Conservation (phyloP, 768 basidiomycete species). For the Russula olivacea region DNA sequence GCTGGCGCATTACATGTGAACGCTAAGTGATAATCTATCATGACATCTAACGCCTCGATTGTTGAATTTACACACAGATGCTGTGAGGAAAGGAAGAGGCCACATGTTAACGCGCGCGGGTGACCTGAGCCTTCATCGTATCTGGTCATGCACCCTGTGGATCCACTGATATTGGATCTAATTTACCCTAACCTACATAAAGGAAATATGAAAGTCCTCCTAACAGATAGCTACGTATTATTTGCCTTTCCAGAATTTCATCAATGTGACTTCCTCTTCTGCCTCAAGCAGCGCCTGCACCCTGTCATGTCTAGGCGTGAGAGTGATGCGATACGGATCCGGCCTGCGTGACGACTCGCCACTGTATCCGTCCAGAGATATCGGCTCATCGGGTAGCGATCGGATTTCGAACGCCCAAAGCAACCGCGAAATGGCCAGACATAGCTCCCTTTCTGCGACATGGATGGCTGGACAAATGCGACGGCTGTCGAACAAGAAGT, state of each 20-base stretch:
- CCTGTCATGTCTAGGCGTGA: constrained; percentile 27
- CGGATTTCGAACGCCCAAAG: constrained; percentile 45
- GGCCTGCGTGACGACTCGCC: constrained; percentile 43
- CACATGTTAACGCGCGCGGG: too few species aligned
- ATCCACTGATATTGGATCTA: too few species aligned
- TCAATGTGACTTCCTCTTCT: constrained; percentile 16
- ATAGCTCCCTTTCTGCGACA: constrained; percentile 44
- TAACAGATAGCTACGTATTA: not conserved
- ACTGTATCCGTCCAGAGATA: constrained; percentile 42
- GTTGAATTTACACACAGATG: too few species aligned
- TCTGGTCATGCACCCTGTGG: too few species aligned
- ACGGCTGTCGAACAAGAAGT: constrained; percentile 22
- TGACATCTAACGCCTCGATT: not conserved
- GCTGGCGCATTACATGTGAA: not conserved
- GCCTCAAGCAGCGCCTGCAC: constrained; percentile 15
- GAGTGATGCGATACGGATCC: constrained; percentile 36
- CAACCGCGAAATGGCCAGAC: constrained; percentile 41
- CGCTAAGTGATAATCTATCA: not conserved
- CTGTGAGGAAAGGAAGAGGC: too few species aligned
- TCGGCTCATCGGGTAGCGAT: constrained; percentile 39
- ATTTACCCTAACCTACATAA: too few species aligned
- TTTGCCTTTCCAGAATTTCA: constrained; percentile 15
- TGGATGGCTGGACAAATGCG: constrained; percentile 41
- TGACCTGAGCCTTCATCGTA: too few species aligned
- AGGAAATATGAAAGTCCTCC: too few species aligned